These are phyloP conservation scores for Sporothrix pallida DNA, from an alignment of 2,329 filamentous ascomycete genomes.

Conservation along the genomic window DNA sequence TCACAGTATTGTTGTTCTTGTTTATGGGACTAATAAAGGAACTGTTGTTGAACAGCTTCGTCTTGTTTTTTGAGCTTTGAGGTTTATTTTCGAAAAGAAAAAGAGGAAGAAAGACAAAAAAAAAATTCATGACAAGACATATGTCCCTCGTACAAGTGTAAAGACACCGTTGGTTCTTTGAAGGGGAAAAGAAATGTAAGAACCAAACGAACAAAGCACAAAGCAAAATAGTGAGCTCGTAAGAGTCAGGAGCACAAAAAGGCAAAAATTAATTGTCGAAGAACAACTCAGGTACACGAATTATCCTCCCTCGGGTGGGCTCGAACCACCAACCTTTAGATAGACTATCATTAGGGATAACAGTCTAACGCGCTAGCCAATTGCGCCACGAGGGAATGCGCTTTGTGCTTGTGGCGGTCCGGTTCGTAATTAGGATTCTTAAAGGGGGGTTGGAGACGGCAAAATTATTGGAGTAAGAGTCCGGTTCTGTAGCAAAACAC, in stretches of 20 bases:
- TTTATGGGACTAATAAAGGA: too few relatives aligned
- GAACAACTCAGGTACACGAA: background rate
- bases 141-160: too few relatives aligned
- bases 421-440: background rate
- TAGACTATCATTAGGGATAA: slow-evolving; percentile 35
- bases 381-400: slow-evolving; percentile 38
- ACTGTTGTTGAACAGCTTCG: too few relatives aligned
- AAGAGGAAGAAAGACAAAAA: background rate
- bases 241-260: too few relatives aligned
- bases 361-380: slow-evolving; percentile 40
- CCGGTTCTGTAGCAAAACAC: background rate
- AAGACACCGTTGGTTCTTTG: background rate
- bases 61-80: too few relatives aligned
- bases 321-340: slow-evolving; percentile 40
- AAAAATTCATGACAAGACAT: too few relatives aligned
- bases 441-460: background rate
- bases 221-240: background rate
- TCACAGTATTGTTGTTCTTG: too few relatives aligned
- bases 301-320: slow-evolving; percentile 38
- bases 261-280: background rate
- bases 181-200: background rate
- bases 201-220: background rate
- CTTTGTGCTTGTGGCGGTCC: slow-evolving; percentile 8
- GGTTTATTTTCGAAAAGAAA: too few relatives aligned
- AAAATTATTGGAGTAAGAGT: background rate